phyloP scores from a whole-genome alignment of 192 early-diverging fungal species.

The Cetraspora pellucida region DNA sequence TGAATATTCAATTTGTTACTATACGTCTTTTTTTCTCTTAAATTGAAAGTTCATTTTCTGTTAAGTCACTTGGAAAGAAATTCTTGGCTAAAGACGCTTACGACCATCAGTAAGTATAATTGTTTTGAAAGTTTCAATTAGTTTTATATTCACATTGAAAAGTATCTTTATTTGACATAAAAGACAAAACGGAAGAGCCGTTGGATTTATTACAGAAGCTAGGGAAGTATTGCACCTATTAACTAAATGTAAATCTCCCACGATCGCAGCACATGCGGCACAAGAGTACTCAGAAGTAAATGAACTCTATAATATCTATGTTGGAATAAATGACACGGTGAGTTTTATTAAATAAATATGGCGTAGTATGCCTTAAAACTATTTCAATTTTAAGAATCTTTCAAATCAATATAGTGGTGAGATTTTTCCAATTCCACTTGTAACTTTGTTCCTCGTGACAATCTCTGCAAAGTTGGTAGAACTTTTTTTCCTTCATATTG shows the following conservation, averaged over 20 bases:
- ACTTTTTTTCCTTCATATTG: not conserved
- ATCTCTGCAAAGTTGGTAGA: too few species aligned
- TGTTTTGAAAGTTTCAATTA: not conserved
- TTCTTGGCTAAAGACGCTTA: conserved; percentile 60
- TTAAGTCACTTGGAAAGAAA: conserved; percentile 56
- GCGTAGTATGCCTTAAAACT: too few species aligned
- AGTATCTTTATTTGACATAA: too few species aligned
- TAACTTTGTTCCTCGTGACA: too few species aligned
- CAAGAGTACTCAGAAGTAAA: conserved; percentile 52
- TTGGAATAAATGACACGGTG: conserved; percentile 60
- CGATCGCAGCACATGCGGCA: conserved; percentile 47
- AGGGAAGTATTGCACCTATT: conserved; percentile 48
- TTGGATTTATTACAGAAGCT: conserved; percentile 55
- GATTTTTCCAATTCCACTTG: too few species aligned
- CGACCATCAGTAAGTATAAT: conserved; percentile 53
- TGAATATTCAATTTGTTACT: too few species aligned
- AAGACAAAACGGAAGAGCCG: conserved; percentile 58
- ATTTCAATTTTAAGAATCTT: too few species aligned
- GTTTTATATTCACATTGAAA: not conserved
- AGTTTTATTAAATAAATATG: conserved; percentile 14
- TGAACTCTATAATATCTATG: conserved; percentile 45
- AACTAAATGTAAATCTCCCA: conserved; percentile 47
- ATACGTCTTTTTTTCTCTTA: not conserved
- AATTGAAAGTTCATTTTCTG: conserved; percentile 22
- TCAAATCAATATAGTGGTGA: too few species aligned